phyloP scores from a whole-genome alignment of 306 rosid species.

The Lagenaria siceraria region DNA sequence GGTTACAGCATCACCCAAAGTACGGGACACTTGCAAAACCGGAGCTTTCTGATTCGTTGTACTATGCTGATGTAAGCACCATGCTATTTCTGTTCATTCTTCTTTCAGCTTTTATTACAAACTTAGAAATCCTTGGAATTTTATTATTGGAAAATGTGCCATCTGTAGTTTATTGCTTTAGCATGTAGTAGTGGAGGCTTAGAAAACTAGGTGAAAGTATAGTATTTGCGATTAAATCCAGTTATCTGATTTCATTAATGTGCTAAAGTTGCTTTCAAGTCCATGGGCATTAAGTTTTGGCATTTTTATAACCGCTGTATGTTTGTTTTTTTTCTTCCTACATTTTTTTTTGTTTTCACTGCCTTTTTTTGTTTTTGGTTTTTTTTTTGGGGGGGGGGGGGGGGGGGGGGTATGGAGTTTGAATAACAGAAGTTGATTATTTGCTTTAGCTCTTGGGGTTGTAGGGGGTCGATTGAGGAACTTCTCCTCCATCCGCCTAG shows the following conservation, averaged over 20 bases:
- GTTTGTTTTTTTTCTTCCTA: background rate
- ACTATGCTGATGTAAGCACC: constrained; percentile 79
- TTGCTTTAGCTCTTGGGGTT: too few species aligned
- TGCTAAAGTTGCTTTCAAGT: background rate
- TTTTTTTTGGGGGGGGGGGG: too few species aligned
- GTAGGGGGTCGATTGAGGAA: too few species aligned
- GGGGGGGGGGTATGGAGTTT: too few species aligned
- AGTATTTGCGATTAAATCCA: background rate
- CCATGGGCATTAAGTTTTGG: background rate
- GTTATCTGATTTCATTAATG: background rate
- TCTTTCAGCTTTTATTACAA: background rate
- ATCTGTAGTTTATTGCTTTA: background rate
- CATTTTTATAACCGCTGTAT: background rate
- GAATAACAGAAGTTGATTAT: too few species aligned
- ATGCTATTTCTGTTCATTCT: constrained; percentile 1
- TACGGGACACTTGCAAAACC: constrained; percentile 73
- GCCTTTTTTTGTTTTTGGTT: background rate
- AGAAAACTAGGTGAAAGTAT: background rate
- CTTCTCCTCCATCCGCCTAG: too few species aligned
- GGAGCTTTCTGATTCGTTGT: constrained; percentile 63
- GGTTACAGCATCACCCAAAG: constrained; percentile 77
- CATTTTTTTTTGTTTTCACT: background rate
- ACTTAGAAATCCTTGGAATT: background rate
- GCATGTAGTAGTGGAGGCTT: background rate
- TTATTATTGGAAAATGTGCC: background rate